Evolutionary conservation across 2,329 filamentous ascomycete species (phyloP).

Genomic region (Cladosporium sp.): DNA sequence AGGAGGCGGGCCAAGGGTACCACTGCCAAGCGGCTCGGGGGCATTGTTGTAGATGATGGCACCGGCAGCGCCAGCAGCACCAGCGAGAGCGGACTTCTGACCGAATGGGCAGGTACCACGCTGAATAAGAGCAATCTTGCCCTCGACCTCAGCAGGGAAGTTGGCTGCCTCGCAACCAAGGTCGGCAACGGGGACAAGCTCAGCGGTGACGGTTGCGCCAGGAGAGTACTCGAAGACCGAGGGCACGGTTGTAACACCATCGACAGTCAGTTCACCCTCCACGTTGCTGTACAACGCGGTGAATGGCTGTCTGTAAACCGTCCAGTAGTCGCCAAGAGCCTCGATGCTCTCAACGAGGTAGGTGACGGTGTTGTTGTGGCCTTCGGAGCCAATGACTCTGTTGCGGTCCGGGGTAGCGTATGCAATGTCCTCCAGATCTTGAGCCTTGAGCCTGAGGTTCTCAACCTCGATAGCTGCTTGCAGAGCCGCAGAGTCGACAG

Average conservation of each 20-base stretch:
- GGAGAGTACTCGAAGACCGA: constrained; percentile 65
- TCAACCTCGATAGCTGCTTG: constrained; percentile 17
- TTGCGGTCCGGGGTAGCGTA: constrained; percentile 40
- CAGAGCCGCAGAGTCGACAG: constrained; percentile 30
- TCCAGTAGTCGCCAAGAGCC: constrained; percentile 60
- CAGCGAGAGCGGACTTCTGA: constrained; percentile 67
- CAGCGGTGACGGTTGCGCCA: constrained; percentile 57
- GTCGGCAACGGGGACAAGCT: constrained; percentile 59
- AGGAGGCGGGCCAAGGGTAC: constrained; percentile 66
- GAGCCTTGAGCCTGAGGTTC: constrained; percentile 26
- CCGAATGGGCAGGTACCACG: constrained; percentile 73
- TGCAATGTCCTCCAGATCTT: constrained; percentile 41
- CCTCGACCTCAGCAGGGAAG: constrained; percentile 59
- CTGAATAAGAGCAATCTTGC: constrained; percentile 68
- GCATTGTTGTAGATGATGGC: constrained; percentile 76
- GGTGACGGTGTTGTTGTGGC: constrained; percentile 43
- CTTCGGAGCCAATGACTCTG: constrained; percentile 39
- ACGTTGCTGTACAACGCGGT: constrained; percentile 37
- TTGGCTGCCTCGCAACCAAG: constrained; percentile 64
- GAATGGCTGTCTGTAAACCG: constrained; percentile 52
- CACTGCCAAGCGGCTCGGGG: constrained; percentile 49
- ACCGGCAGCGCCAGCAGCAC: constrained; percentile 67
- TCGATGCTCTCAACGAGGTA: constrained; percentile 38
- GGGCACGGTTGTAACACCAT: constrained; percentile 60
- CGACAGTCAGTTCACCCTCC: constrained; percentile 50